phyloP scores from a whole-genome alignment of 148 eudicot species.

The Vaccinium macrocarpon region DNA sequence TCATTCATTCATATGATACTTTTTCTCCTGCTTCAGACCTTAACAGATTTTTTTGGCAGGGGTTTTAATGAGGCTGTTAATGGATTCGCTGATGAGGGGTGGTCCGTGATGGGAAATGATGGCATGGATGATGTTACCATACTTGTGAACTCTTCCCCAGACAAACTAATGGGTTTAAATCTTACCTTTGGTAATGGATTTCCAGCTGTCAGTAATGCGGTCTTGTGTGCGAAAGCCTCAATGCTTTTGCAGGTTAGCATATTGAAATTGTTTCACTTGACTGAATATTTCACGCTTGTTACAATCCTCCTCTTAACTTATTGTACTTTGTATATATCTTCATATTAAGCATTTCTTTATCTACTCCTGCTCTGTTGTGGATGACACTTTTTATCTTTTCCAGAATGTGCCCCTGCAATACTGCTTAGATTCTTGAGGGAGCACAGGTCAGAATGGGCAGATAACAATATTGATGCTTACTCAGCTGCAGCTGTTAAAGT shows the following conservation, averaged over 20 bases:
- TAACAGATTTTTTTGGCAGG: conserved; percentile 29
- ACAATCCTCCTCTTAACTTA: background rate
- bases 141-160: conserved; percentile 78
- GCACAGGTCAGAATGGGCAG: conserved; percentile 99
- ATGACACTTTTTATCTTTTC: conserved; percentile 12
- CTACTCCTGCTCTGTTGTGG: background rate
- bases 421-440: conserved; percentile 86
- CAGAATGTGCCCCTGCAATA: conserved; percentile 99
- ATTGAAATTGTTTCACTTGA: background rate
- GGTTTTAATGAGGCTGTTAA: conserved; percentile 83
- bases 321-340: background rate
- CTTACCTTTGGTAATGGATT: conserved; percentile 65
- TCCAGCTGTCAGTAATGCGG: conserved; percentile 63
- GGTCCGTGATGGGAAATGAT: conserved; percentile 77
- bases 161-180: conserved; percentile 68
- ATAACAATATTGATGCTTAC: conserved; percentile 84
- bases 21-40: background rate
- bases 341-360: background rate
- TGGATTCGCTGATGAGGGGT: conserved; percentile 82
- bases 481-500: conserved; percentile 87
- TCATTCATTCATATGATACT: background rate
- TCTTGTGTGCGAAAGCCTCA: conserved; percentile 82
- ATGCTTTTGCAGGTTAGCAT: conserved; percentile 74
- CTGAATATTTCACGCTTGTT: background rate
- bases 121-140: conserved; percentile 78